A percentile compares a stretch with the other conserved stretches of the same genome.
These are phyloP conservation scores for Pichia paraexigua DNA, from an alignment of 805 yeast genomes.

Conservation along the genomic window DNA sequence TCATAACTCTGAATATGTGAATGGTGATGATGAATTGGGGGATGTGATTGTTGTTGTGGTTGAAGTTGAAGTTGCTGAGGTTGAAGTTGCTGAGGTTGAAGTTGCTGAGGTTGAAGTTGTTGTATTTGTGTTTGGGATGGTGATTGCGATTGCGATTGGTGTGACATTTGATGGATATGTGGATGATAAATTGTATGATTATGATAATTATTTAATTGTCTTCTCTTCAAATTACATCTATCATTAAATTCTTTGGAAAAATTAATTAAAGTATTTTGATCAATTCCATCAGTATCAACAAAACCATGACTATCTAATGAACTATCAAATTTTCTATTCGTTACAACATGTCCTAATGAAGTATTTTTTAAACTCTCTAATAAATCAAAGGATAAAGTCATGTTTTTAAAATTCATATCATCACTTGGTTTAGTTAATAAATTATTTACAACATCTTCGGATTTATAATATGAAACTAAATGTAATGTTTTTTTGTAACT, in stretches of 20 bases:
- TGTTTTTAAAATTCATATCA: conserved; percentile 39
- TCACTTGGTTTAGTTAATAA: conserved; percentile 51
- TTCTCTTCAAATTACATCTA: conserved; percentile 9
- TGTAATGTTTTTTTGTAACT: conserved; percentile 47
- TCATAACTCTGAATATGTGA: background rate
- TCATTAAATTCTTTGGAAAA: conserved; percentile 14
- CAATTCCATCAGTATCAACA: conserved; percentile 19
- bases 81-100: background rate
- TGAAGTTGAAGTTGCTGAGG: background rate
- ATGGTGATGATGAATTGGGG: background rate
- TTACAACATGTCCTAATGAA: conserved; percentile 41
- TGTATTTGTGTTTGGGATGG: background rate
- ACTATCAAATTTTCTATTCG: conserved; percentile 8
- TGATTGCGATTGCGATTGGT: conserved; percentile 7
- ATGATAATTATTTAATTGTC: conserved; percentile 10
- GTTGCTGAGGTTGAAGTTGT: background rate
- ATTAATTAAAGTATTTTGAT: conserved; percentile 11
- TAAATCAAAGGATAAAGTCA: conserved; percentile 39
- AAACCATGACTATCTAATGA: conserved; percentile 15
- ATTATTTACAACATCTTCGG: conserved; percentile 61
- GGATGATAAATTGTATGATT: conserved; percentile 2
- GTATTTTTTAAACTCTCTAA: conserved; percentile 51
- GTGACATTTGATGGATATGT: conserved; percentile 3
- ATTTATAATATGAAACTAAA: conserved; percentile 69
- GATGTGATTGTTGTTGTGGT: background rate